Base-by-base conservation (phyloP, 192 early-diverging fungal species). In the Backusella circina region DNA sequence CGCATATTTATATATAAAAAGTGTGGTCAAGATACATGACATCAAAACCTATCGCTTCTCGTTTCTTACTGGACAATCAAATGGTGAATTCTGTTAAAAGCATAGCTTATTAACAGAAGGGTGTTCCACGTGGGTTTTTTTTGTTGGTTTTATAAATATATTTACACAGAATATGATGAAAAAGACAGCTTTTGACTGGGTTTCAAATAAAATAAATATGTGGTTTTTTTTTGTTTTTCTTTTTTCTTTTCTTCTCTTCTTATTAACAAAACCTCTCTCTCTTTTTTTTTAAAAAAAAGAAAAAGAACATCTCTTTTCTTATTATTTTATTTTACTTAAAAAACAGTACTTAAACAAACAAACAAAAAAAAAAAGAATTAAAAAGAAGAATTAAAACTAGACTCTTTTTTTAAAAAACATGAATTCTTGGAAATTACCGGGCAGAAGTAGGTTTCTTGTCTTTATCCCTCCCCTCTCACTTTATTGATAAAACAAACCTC, bases 391-490 rank as follows among this genome's bases (percentile, higher is more conserved):
- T n/a, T n/a, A n/a, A n/a, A n/a, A n/a, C n/a, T n/a, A 61, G 54
- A 3, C 16, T 54, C 6, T 28, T 67, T 16, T 28, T 41, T 41
- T 41, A 5, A 38, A 35, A 68, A 26, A 38, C n/a, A 81, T 81
- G 79, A 81, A 81, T 65, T 77, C 79, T 35, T 81, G 79, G 79
- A 81, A 81, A 67, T 74, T 81, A 77, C 72, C 79, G 31, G 72
- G 79, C 36, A 81, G 73, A 74, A 81, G 79, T 81, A 74, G 70
- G 75, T 33, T 18, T 37, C 33, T 76, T n/a, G n/a, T 71, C 54
- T 30, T 30, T 47, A 9, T 26, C 18, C 64, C 3, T 21, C 12
- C 13, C 10, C 18, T 33, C 35, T 39, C n/a, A n/a, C 16, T 67
- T 37, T 69, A 35, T 26, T 21, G 33, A 39, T 30, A 12, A 31